Conservation (phyloP, 2,329 filamentous ascomycete species). For the Blastomyces percursus region DNA sequence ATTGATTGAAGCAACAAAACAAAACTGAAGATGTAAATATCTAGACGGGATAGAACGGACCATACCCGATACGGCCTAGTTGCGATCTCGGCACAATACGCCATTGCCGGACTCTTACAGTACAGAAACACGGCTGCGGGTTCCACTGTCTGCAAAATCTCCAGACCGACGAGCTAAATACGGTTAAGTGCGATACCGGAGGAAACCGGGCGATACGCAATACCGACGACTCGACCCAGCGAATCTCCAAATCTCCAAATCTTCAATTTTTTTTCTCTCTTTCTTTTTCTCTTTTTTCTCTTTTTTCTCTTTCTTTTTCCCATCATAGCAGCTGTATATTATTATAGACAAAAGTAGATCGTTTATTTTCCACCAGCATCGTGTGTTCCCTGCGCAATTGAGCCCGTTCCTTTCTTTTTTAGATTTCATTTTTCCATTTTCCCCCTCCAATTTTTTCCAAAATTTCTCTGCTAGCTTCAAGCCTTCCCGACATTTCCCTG, state of each 20-base stretch:
- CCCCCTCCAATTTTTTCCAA: neutral
- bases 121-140: neutral
- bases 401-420: neutral
- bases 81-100: neutral
- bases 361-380: neutral
- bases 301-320: neutral
- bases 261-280: neutral
- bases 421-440: neutral
- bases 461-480: neutral
- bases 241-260: neutral
- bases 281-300: neutral
- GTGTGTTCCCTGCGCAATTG: neutral
- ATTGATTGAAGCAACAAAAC: no score
- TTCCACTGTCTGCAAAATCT: neutral
- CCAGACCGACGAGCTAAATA: neutral
- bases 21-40: neutral
- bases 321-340: neutral
- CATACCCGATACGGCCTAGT: neutral
- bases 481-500: neutral
- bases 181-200: conserved; percentile 1
- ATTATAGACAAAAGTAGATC: neutral
- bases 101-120: neutral
- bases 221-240: neutral
- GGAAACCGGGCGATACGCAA: neutral
- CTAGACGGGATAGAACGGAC: neutral